These are phyloP conservation scores for Haplosporangium sp. DNA, from an alignment of 371 early-diverging fungal genomes.

Conservation along the genomic window DNA sequence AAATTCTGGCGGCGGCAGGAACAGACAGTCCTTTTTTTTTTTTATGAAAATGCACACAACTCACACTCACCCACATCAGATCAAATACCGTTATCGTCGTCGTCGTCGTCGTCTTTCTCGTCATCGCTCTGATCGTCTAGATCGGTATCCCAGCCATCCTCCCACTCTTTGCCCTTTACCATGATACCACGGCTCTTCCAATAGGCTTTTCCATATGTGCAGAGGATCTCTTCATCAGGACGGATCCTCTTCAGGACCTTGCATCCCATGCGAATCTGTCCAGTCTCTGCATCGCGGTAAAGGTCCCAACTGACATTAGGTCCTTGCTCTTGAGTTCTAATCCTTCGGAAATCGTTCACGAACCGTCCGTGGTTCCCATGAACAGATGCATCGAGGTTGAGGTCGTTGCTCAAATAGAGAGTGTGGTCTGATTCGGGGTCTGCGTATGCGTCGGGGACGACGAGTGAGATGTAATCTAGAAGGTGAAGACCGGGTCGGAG, in stretches of 20 bases:
- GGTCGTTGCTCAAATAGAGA: conserved; percentile 39
- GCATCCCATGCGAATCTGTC: conserved; percentile 51
- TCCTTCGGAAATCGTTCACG: conserved; percentile 45
- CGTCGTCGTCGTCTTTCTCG: not conserved
- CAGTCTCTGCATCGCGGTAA: conserved; percentile 34
- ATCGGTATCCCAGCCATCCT: conserved; percentile 54
- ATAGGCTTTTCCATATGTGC: conserved; percentile 48
- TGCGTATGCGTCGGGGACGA: conserved; percentile 36
- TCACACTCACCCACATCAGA: not conserved
- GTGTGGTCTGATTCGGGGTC: conserved; percentile 53
- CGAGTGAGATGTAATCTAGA: conserved; percentile 47
- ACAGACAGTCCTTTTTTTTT: not conserved
- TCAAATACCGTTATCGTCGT: not conserved
- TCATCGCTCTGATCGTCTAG: conserved; percentile 27
- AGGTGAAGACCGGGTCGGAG: conserved; percentile 40
- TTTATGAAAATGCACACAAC: not conserved
- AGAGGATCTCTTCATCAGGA: conserved; percentile 39
- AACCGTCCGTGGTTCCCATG: conserved; percentile 52
- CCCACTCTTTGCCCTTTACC: conserved; percentile 42
- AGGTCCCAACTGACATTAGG: conserved; percentile 53
- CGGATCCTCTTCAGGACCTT: conserved; percentile 48
- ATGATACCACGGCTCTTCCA: conserved; percentile 42
- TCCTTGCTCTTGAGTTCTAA: conserved; percentile 36
- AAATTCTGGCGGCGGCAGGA: not conserved
- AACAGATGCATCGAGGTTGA: conserved; percentile 48